Evolutionary conservation across 371 early-diverging fungal genomes (phyloP).

Genomic region (Funneliformis caledonium): DNA sequence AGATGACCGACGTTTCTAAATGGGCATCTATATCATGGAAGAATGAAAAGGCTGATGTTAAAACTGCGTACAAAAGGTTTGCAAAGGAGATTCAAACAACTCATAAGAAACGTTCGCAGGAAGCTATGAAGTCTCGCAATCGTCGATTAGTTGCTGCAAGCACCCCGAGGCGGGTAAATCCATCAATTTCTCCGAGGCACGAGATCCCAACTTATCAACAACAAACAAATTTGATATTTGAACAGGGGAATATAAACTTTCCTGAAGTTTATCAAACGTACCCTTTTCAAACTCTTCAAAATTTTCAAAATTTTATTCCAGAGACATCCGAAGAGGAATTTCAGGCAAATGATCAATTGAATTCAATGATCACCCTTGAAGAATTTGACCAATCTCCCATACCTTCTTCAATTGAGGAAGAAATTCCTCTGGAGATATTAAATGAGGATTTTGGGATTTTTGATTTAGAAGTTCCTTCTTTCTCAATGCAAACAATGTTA

Average conservation of each 20-base stretch:
- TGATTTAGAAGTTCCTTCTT: no score
- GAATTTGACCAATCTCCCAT: background rate
- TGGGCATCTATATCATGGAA: constrained; percentile 22
- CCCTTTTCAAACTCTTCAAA: background rate
- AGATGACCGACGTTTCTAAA: constrained; percentile 22
- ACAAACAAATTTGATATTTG: background rate
- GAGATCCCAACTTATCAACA: background rate
- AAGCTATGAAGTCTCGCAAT: background rate
- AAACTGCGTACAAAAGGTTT: background rate
- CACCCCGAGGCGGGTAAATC: background rate
- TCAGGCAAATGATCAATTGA: background rate
- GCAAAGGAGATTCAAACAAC: background rate
- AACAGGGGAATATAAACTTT: no score
- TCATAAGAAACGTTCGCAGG: background rate
- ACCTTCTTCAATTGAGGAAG: no score
- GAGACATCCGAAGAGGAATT: background rate
- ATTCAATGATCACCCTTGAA: background rate
- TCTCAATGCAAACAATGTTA: no score
- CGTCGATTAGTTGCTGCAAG: background rate
- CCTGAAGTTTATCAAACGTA: no score
- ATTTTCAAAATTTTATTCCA: background rate
- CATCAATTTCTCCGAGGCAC: background rate
- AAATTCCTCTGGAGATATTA: no score
- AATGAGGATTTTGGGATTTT: no score
- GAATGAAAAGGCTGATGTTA: background rate